phyloP scores from a whole-genome alignment of 2,329 filamentous ascomycete genomes.

The Cercospora beticola region DNA sequence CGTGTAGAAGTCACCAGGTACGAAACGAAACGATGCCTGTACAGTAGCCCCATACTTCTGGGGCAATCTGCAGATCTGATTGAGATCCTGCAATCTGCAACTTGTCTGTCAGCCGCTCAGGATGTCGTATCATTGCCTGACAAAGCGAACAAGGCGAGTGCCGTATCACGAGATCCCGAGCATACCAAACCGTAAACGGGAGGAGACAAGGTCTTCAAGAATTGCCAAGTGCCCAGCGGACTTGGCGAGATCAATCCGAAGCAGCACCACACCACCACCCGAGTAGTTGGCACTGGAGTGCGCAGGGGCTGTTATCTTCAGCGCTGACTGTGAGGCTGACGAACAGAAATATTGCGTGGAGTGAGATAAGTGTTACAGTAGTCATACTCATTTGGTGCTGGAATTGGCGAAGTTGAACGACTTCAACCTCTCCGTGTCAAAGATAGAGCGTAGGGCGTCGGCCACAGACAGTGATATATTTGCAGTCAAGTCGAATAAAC shows the following conservation, averaged over 20 bases:
- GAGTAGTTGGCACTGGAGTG: not conserved
- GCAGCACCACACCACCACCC: not conserved
- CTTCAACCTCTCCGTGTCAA: not conserved
- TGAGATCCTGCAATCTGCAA: not conserved
- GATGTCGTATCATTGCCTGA: not conserved
- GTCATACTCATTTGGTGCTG: not conserved
- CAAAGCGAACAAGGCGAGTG: conserved; percentile 1
- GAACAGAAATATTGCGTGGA: not conserved
- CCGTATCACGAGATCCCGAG: not conserved
- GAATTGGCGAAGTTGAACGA: not conserved
- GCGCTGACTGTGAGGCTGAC: not conserved
- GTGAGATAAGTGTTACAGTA: not conserved
- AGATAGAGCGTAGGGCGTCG: not conserved
- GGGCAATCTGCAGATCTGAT: not conserved
- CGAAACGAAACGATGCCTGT: not conserved
- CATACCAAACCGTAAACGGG: conserved; percentile 6
- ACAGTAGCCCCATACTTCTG: not conserved
- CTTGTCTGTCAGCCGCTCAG: not conserved
- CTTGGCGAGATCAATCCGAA: conserved; percentile 1
- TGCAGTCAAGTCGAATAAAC: not conserved
- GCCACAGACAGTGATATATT: not conserved
- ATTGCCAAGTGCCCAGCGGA: conserved; percentile 5
- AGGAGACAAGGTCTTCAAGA: conserved; percentile 10
- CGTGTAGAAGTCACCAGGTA: not conserved
- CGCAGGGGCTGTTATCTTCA: not conserved